Evolutionary conservation across 768 basidiomycete genomes (phyloP).

Genomic region (Boletus eberwhitei): DNA sequence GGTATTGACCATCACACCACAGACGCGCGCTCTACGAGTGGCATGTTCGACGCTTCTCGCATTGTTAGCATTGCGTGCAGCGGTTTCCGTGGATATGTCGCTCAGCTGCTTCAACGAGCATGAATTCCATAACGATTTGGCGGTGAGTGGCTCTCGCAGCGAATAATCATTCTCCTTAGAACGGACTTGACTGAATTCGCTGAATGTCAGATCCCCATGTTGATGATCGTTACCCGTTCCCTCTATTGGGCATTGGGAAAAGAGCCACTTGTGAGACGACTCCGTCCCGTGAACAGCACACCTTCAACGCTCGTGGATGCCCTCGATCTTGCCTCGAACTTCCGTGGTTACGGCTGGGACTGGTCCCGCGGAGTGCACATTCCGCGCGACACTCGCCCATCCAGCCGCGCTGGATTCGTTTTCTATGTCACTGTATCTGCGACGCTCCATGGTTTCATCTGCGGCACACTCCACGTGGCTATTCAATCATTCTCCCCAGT

Average conservation of each 20-base stretch:
- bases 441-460: background rate
- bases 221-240: background rate
- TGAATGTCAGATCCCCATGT: background rate
- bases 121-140: background rate
- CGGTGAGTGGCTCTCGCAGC: background rate
- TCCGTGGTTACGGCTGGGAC: background rate
- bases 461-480: background rate
- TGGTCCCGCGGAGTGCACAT: background rate
- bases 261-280: background rate
- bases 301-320: background rate
- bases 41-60: background rate
- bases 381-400: background rate
- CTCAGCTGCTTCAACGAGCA: background rate
- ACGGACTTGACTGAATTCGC: background rate
- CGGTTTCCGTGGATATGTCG: background rate
- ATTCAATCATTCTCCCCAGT: background rate
- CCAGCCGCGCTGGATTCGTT: background rate
- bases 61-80: background rate
- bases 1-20: background rate
- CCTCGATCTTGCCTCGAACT: background rate
- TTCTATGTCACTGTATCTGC: background rate
- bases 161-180: background rate
- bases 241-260: background rate
- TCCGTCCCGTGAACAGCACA: background rate
- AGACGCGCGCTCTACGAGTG: background rate